phyloP scores from a whole-genome alignment of 768 basidiomycete species.

The Suillus decipiens region DNA sequence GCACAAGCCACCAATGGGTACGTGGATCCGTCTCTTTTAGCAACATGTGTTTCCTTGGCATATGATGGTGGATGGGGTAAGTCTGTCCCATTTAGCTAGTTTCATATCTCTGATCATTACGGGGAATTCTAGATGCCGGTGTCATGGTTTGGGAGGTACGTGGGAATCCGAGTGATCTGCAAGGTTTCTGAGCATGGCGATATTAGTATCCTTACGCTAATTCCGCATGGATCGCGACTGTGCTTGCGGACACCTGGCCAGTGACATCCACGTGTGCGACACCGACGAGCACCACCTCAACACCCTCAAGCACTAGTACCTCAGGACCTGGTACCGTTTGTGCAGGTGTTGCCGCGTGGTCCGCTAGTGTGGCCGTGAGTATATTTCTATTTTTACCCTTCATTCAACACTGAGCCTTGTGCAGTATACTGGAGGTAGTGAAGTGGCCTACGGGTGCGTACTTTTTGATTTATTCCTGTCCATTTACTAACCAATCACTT shows the following conservation, averaged over 20 bases:
- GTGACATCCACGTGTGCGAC: conserved; percentile 21
- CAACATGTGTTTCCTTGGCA: conserved; percentile 61
- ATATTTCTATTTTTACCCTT: no score
- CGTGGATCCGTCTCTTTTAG: conserved; percentile 57
- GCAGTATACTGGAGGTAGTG: conserved; percentile 44
- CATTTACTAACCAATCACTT: not conserved
- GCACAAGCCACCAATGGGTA: conserved; percentile 52
- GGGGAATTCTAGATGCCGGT: conserved; percentile 31
- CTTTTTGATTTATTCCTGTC: not conserved
- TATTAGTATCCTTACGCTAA: conserved; percentile 40
- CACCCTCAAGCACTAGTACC: not conserved
- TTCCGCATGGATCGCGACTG: conserved; percentile 40
- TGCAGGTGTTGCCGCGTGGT: no score
- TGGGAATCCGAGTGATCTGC: not conserved
- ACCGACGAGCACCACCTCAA: conserved; percentile 20
- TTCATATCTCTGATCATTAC: conserved; percentile 3
- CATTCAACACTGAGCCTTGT: not conserved
- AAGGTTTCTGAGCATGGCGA: not conserved
- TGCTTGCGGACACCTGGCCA: conserved; percentile 38
- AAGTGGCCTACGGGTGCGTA: conserved; percentile 43
- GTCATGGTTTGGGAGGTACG: conserved; percentile 45
- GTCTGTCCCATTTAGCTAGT: conserved; percentile 27
- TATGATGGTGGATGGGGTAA: conserved; percentile 67
- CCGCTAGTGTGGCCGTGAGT: no score
- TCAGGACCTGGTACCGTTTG: no score